Conservation (phyloP, 1,284 basidiomycete species). For the Wolfiporia cocos region DNA sequence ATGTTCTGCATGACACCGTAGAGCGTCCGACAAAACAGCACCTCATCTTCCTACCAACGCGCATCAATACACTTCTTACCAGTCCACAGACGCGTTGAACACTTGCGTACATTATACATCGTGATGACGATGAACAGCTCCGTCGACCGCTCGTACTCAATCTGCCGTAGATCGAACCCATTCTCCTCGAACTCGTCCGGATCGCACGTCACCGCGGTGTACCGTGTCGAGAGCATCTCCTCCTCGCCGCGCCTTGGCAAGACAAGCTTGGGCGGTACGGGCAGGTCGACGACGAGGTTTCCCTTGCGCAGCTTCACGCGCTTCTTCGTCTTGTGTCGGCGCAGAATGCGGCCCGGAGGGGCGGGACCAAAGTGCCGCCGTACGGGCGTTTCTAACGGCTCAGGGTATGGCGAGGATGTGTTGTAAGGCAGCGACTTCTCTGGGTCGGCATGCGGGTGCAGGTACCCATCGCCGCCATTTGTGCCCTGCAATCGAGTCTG, state of each 20-base stretch:
- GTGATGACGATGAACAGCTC: slow-evolving; percentile 95
- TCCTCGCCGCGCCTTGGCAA: slow-evolving; percentile 76
- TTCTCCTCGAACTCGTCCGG: slow-evolving; percentile 88
- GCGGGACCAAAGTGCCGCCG: slow-evolving; percentile 88
- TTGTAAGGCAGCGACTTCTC: slow-evolving; percentile 20
- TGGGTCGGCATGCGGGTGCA: slow-evolving; percentile 10
- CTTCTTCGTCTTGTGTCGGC: slow-evolving; percentile 71
- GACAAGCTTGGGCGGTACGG: slow-evolving; percentile 81
- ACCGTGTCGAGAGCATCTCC: slow-evolving; percentile 83
- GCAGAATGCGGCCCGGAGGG: slow-evolving; percentile 70
- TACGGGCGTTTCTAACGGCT: slow-evolving; percentile 35
- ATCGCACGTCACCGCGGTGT: slow-evolving; percentile 88
- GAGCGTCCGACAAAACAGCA: slow-evolving; percentile 89
- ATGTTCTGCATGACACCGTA: slow-evolving; percentile 96
- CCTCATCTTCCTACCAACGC: slow-evolving; percentile 91
- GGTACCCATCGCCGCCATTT: too few relatives aligned
- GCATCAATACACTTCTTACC: too few relatives aligned
- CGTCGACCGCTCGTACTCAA: slow-evolving; percentile 74
- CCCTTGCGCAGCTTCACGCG: slow-evolving; percentile 74
- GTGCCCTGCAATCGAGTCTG: too few relatives aligned
- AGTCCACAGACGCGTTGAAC: too few relatives aligned
- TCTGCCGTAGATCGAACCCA: slow-evolving; percentile 84
- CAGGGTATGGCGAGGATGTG: slow-evolving; percentile 12
- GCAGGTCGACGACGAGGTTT: slow-evolving; percentile 81
- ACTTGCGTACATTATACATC: slow-evolving; percentile 79